Base-by-base conservation (phyloP, 805 yeast species). In the Metschnikowia orientalis region DNA sequence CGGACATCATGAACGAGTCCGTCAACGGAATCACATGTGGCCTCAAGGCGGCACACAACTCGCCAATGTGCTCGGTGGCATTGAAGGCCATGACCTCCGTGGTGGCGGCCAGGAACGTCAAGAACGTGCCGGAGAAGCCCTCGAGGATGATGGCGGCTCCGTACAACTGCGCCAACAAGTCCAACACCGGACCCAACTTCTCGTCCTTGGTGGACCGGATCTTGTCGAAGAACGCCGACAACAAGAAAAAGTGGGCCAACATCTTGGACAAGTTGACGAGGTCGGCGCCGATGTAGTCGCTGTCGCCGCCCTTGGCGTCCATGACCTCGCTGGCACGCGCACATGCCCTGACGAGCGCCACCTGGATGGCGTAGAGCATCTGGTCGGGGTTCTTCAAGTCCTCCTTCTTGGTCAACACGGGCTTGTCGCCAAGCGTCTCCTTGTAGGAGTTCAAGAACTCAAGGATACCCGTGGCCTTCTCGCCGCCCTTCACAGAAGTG, bases 1-100 rank as follows among this genome's bases (percentile, higher is more conserved):
- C 95, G 24, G 86, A 77, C 42, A 82, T 71, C 59, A 81, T 77
- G 69, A 88, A 88, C 1, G 94, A 73, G 59, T 88, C 97, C 4
- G 95, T 82, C 48, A 84, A 67, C 1, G 83, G 81, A 55, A 86
- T 76, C 34, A 81, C 83, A 49, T 81, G 77, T 18, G 76, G 73
- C 57, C 95, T 59, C 34, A 67, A 32, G 32, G 50, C 56, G n/a
- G 47, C 34, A 41, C 58, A 58, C 35, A 59, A 54, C 32, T 54
- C 52, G 28, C 67, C 58, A 44, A 61, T 52, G 35, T 48, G 42
- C 24, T 61, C 62, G 16, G 64, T 57, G 42, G 81, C 61, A 41
- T 78, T 53, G 30, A 53, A 54, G 26, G 69, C 69, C 34, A 74
- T 66, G 34, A 67, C 59, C 7, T 63, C 63, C 7, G 81, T 61